Conservation (phyloP, 1,284 basidiomycete genomes). For the Marasmius tenuissimus region DNA sequence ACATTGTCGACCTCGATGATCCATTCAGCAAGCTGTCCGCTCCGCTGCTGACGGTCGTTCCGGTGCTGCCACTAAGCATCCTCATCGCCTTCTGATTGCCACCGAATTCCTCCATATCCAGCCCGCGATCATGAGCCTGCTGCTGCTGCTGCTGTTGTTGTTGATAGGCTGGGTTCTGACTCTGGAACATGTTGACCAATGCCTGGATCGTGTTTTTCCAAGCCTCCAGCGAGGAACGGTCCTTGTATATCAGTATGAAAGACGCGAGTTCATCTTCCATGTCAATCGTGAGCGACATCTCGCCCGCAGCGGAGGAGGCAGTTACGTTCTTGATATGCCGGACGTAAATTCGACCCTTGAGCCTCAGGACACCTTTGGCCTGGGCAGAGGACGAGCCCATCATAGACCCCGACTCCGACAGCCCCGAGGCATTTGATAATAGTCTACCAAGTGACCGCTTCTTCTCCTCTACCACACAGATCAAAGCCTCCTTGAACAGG, state of each 20-base stretch:
- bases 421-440: conserved; percentile 55
- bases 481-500: conserved; percentile 94
- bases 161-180: conserved; percentile 34
- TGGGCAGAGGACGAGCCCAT: conserved; percentile 40
- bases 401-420: conserved; percentile 46
- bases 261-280: conserved; percentile 96
- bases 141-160: conserved; percentile 32
- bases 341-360: conserved; percentile 95
- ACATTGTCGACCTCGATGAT: conserved; percentile 65
- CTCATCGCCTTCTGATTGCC: conserved; percentile 72
- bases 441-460: conserved; percentile 77
- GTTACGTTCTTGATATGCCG: conserved; percentile 88
- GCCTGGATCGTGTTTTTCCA: conserved; percentile 83
- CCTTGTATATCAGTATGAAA: conserved; percentile 93
- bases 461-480: conserved; percentile 94
- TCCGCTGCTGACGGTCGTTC: conserved; percentile 62
- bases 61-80: conserved; percentile 74
- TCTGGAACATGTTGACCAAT: conserved; percentile 69
- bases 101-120: conserved; percentile 77
- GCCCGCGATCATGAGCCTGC: conserved; percentile 34
- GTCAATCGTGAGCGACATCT: conserved; percentile 89
- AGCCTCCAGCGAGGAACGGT: conserved; percentile 82
- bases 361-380: conserved; percentile 78
- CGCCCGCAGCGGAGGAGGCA: conserved; percentile 73
- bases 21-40: conserved; percentile 68